These are phyloP conservation scores for Trichomonascus vanleenenianus DNA, from an alignment of 805 yeast genomes.

Conservation along the genomic window DNA sequence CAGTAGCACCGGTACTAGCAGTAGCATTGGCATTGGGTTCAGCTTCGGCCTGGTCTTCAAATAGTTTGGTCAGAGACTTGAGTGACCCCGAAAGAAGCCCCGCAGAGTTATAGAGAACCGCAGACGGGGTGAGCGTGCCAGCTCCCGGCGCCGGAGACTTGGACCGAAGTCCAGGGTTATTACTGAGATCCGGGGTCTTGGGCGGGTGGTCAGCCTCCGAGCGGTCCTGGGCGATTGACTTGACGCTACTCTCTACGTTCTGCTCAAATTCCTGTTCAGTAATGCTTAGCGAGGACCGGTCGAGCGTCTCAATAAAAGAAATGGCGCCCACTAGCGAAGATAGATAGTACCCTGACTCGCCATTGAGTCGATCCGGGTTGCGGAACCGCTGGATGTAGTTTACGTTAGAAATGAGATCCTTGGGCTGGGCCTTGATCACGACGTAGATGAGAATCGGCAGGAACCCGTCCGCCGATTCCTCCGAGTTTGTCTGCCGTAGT, in stretches of 20 bases:
- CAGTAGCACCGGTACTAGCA: conserved; percentile 1
- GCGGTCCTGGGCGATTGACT: conserved; percentile 25
- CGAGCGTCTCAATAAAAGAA: conserved; percentile 61
- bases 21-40: conserved; percentile 9
- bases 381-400: conserved; percentile 82
- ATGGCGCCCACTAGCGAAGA: conserved; percentile 89
- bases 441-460: conserved; percentile 83
- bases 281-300: conserved; percentile 51
- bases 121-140: conserved; percentile 22
- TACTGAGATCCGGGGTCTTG: conserved; percentile 14
- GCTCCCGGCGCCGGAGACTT: not conserved
- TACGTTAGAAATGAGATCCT: conserved; percentile 64
- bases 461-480: conserved; percentile 89
- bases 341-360: conserved; percentile 87
- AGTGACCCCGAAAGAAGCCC: conserved; percentile 45
- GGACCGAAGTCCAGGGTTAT: not conserved
- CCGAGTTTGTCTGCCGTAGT: conserved; percentile 56
- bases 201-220: conserved; percentile 17
- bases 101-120: conserved; percentile 35
- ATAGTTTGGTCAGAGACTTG: conserved; percentile 29
- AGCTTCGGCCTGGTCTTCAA: conserved; percentile 27
- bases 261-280: conserved; percentile 50
- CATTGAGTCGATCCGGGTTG: conserved; percentile 62
- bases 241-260: conserved; percentile 32
- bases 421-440: conserved; percentile 59